Evolutionary conservation across 78 protist species (phyloP).

Genomic region (Dictyostelium brefeldianum): DNA sequence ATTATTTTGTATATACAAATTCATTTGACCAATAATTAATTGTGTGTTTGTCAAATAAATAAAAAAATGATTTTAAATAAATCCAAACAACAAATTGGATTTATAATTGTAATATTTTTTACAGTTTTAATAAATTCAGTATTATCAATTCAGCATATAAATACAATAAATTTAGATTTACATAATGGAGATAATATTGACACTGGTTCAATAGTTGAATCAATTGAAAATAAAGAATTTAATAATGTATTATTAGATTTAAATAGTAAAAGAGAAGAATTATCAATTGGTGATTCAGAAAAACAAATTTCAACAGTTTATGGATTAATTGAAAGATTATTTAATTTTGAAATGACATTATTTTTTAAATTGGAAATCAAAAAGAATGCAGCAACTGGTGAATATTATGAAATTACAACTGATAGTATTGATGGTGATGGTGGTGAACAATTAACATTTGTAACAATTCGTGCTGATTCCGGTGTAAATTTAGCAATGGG

Average conservation of each 20-base stretch:
- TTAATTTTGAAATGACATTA: constrained; percentile 10
- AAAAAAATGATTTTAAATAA: background rate
- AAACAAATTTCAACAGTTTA: constrained; percentile 4
- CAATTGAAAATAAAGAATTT: background rate
- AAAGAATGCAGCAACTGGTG: background rate
- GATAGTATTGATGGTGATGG: background rate
- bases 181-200: no score
- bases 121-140: background rate
- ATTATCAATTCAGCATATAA: background rate
- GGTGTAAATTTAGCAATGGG: constrained; percentile 58
- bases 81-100: background rate
- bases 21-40: no score
- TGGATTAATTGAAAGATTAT: constrained; percentile 18
- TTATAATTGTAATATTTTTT: background rate
- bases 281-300: background rate
- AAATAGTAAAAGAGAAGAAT: background rate
- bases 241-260: constrained; percentile 9
- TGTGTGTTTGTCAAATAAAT: background rate
- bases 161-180: background rate
- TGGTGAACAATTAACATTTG: background rate
- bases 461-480: background rate
- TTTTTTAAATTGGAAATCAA: background rate
- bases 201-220: no score
- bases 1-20: no score
- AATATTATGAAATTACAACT: constrained; percentile 2